Evolutionary conservation across 2,329 filamentous ascomycete species (phyloP).

Genomic region (Claviceps monticola): DNA sequence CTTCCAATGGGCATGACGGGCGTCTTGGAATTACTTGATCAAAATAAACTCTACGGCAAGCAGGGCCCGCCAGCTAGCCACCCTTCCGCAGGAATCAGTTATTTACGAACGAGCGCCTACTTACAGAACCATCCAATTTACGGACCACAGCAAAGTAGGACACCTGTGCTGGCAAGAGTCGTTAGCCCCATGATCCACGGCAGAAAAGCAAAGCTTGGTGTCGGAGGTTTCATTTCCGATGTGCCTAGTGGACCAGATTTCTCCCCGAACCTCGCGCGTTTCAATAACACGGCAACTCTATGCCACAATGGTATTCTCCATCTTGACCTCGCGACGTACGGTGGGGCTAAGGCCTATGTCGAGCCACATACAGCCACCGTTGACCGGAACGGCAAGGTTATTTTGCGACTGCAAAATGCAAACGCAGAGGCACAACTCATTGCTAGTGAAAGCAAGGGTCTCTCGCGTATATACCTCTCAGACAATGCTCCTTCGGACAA

Average conservation of each 20-base stretch:
- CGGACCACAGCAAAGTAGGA: conserved; percentile 38
- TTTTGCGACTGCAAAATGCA: conserved; percentile 28
- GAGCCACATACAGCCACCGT: conserved; percentile 29
- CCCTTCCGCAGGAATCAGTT: conserved; percentile 48
- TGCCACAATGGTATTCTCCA: conserved; percentile 22
- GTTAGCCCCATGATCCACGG: conserved; percentile 27
- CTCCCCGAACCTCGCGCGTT: conserved; percentile 10
- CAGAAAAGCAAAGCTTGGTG: conserved; percentile 31
- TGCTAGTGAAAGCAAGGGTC: conserved; percentile 30
- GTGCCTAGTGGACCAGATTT: conserved; percentile 26
- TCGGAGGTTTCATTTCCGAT: conserved; percentile 40
- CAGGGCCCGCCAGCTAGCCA: conserved; percentile 46
- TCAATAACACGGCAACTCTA: conserved; percentile 13
- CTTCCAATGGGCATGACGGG: conserved; percentile 16
- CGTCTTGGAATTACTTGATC: conserved; percentile 13
- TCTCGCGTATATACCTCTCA: conserved; percentile 18
- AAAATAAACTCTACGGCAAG: conserved; percentile 31
- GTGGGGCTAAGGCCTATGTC: conserved; percentile 42
- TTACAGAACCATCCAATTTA: conserved; percentile 48
- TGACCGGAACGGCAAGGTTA: conserved; percentile 36
- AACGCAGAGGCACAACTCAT: conserved; percentile 26
- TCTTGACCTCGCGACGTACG: conserved; percentile 32
- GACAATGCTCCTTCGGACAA: not conserved
- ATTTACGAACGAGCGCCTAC: conserved; percentile 40
- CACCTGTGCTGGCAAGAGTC: conserved; percentile 37